Evolutionary conservation across 139 green algal genomes (phyloP).

Genomic region (Pedinophyceae sp.): DNA sequence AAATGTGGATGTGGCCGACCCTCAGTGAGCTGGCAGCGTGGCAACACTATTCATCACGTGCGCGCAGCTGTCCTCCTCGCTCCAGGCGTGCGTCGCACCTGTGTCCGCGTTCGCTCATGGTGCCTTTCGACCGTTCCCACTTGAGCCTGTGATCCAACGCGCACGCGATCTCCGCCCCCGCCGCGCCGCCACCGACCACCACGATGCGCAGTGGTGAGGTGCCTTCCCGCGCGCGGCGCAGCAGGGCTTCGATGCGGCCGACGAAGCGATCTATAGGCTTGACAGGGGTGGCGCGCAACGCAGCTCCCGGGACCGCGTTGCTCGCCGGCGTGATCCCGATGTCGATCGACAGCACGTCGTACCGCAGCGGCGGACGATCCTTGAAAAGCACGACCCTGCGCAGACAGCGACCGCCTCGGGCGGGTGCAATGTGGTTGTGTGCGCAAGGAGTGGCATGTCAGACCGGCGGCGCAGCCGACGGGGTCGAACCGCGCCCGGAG

Average conservation of each 20-base stretch:
- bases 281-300: conserved; percentile 51
- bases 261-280: conserved; percentile 82
- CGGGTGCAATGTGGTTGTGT: no score
- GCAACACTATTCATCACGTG: no score
- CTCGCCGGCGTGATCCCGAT: conserved; percentile 70
- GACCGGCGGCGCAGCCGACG: background rate
- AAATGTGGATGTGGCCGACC: no score
- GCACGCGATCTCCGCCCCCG: conserved; percentile 75
- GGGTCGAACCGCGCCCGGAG: no score
- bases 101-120: no score
- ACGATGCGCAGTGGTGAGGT: conserved; percentile 28
- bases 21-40: no score
- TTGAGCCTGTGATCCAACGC: conserved; percentile 55
- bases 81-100: no score
- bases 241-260: conserved; percentile 21
- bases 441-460: background rate
- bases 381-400: conserved; percentile 25
- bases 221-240: conserved; percentile 6
- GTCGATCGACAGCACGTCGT: conserved; percentile 84
- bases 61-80: no score
- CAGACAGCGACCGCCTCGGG: background rate
- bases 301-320: conserved; percentile 36
- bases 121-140: conserved; percentile 16
- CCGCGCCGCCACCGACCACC: conserved; percentile 79
- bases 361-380: conserved; percentile 41